Evolutionary conservation across 2,329 filamentous ascomycete species (phyloP), one percentile per base, ranked within the genome.

Genomic region (Hypoxylon sp.): DNA sequence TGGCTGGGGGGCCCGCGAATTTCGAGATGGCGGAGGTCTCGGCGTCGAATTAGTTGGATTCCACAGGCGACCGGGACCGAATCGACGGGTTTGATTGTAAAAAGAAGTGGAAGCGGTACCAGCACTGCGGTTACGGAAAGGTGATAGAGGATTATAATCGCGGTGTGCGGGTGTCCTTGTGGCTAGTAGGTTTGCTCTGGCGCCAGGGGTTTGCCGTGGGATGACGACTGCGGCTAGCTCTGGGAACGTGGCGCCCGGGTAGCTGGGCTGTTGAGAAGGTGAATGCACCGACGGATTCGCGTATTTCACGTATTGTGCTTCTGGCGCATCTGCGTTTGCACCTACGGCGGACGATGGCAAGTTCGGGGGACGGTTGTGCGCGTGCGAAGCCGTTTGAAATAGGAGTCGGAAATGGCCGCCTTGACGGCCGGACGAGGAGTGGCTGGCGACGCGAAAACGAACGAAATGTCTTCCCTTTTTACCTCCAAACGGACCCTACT

Each of bases 21-120:
- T 61, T 68, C 52, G 74, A 62, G 50, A 71, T 9, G 69, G 64
- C 27, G 62, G 48, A 29, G 48, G 65, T 55, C 82, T 77, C 40
- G 82, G 83, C 2, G 83, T 85, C 21, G 82, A 86, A 69, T 86
- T 86, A 56, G 81, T 81, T 20, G 83, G 83, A 66, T 86, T 86
- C 83, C 83, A 86, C 63, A 86, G 81, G 29, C 82, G 81, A 41
- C 79, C 78, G 18, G 81, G 48, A 24, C 64, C 76, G 24, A 78
- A 74, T 24, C 75, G 77, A 48, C 73, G 75, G 43, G 75, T 70
- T 21, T 76, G 74, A 26, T 65, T 72, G 21, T 70, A 69, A 17
- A 65, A 52, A 6, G 62, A 55, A 23, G 68, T 60, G 33, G 67
- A 61, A 15, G 66, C 55, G 38, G 71, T 70, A 29, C 75, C 54